Evolutionary conservation across 495 filamentous ascomycete genomes (phyloP).

Genomic region (Saxophila tyrrhenica): DNA sequence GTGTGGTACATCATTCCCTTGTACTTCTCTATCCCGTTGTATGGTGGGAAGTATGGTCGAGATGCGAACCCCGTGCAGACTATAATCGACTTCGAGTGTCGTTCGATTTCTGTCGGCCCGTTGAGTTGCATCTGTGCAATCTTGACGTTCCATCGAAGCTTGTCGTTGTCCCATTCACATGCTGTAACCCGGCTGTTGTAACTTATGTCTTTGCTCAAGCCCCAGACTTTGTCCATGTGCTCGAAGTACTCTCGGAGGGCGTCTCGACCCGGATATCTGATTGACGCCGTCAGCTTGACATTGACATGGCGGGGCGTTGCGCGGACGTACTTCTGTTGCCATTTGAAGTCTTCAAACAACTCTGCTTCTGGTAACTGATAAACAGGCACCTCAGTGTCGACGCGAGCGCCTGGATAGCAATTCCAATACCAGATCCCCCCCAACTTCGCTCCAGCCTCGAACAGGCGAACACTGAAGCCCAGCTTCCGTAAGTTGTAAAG

Average conservation of each 20-base stretch:
- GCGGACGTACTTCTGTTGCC: constrained; percentile 10
- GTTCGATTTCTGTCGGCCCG: constrained; percentile 7
- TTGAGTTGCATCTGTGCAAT: not conserved
- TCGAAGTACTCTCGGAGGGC: constrained; percentile 21
- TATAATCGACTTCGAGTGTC: constrained; percentile 4
- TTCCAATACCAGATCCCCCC: constrained; percentile 44
- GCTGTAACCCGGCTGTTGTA: constrained; percentile 17
- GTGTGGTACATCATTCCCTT: constrained; percentile 44
- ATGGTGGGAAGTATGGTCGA: constrained; percentile 30
- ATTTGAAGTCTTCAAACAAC: constrained; percentile 19
- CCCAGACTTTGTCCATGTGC: constrained; percentile 17
- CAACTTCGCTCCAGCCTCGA: constrained; percentile 37
- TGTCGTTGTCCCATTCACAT: constrained; percentile 12
- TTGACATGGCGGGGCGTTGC: not conserved
- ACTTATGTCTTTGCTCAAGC: constrained; percentile 14
- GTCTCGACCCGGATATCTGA: constrained; percentile 6
- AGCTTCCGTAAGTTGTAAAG: constrained; percentile 32
- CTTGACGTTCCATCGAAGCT: constrained; percentile 10
- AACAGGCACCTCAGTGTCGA: constrained; percentile 21
- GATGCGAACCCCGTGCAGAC: constrained; percentile 1
- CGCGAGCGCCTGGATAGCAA: constrained; percentile 38
- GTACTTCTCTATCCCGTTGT: constrained; percentile 41
- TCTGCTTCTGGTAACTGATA: constrained; percentile 20
- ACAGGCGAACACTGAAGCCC: constrained; percentile 30
- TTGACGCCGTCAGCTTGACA: not conserved